Evolutionary conservation across 192 early-diverging fungal species (phyloP), one percentile per base, ranked within the genome.

Genomic region (Coemansia sp.): DNA sequence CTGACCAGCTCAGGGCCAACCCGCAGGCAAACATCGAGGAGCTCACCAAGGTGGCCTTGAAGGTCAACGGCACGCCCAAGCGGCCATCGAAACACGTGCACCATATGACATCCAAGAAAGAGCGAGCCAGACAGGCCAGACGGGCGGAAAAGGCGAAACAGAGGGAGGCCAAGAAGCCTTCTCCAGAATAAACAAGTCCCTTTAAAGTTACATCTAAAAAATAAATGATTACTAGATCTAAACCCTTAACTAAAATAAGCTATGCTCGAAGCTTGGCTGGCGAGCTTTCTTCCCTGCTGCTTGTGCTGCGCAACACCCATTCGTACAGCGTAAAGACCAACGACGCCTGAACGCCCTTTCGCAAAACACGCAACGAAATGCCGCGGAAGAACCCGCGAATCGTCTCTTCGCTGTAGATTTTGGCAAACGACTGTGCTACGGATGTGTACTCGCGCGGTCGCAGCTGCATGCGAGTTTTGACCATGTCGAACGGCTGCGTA

Each of bases 281-380:
- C 27, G 65, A 22, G 6, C 17, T 58, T 6, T 59, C 8, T 10
- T 54, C 62, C 19, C 45, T 35, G 7, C 31, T 35, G 17, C 29
- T 41, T 8, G 61, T 25, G 35, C 22, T 61, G 16, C 78, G 26
- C 27, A 81, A 47, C 27, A 81, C 78, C 78, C 78, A 81, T 70
- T 97, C 95, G 64, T 95, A 97, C n/a, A 97, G 76, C 2, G 93
- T 93, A 89, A 93, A 97, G 9, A 91, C 87, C 54, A 97, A 92
- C 25, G 91, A 92, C 4, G 92, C 88, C 59, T 90, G 89, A 16
- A 93, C 70, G 19, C 90, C 85, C 74, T 97, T 97, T 57, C 93
- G 81, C 58, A 92, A 65, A 23, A 94, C 80, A 50, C 95, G 83
- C 56, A 94, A 88, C 2, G 87, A 80, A 23, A 93, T 87, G 6